Conservation (phyloP, 75 land plant species). For the Isoetes taiwanensis region DNA sequence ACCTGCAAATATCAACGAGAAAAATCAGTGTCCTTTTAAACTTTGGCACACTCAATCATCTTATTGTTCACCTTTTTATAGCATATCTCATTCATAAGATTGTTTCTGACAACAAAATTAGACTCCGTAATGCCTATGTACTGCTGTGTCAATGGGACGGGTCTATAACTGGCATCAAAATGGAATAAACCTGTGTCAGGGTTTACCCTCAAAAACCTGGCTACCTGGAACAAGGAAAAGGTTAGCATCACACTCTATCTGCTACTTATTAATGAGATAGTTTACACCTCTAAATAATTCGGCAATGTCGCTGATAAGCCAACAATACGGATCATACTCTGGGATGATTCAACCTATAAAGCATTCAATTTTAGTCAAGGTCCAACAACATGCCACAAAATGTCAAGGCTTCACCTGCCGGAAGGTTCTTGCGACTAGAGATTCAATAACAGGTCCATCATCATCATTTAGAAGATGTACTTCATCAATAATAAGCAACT, state of each 20-base stretch:
- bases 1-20: conserved; percentile 26
- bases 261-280: background rate
- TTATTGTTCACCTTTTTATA: conserved; percentile 56
- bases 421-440: conserved; percentile 90
- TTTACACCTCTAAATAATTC: conserved; percentile 70
- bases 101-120: conserved; percentile 58
- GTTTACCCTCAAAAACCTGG: conserved; percentile 87
- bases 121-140: conserved; percentile 86
- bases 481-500: conserved; percentile 96
- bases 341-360: conserved; percentile 85
- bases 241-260: background rate
- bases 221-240: conserved; percentile 45
- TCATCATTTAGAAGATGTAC: conserved; percentile 99
- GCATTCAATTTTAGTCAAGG: background rate
- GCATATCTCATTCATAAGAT: conserved; percentile 77
- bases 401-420: conserved; percentile 54
- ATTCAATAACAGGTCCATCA: conserved; percentile 96
- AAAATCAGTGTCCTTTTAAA: no score
- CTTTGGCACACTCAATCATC: no score
- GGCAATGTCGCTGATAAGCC: conserved; percentile 97
- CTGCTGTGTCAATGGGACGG: conserved; percentile 92
- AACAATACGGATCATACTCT: conserved; percentile 93
- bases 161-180: conserved; percentile 94
- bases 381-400: background rate
- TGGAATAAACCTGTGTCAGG: conserved; percentile 74